Base-by-base conservation (phyloP, 768 basidiomycete species). In the Suillus bovinus region DNA sequence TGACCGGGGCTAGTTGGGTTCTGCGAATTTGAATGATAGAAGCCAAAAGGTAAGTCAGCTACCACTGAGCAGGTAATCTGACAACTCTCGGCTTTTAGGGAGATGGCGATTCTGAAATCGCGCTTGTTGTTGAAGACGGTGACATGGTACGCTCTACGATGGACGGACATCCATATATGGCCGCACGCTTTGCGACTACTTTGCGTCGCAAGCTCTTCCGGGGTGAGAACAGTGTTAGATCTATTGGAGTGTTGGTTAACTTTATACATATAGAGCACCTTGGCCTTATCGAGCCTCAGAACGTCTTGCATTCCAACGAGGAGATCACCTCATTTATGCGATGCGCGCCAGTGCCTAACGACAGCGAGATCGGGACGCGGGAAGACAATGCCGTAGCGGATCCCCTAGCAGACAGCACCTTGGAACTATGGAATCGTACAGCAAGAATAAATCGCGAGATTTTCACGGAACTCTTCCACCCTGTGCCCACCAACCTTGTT, bases 21-120 rank as follows among this genome's bases (percentile, higher is more conserved):
- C 92, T 46, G 95, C 96, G 17, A 99, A 98, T 72, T 71, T 96
- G 66, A 96, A 96, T 64, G 94, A 96, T 69, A 87, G 93, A 16
- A 89, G 87, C 59, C 92, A 93, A 75, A 89, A 84, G 82, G 88
- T 84, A 63, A 42, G 74, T 42, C 5, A 9, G 10, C 16, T 42
- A 7, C 55, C 6, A 6, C 4, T 27, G 22, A 42, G 6, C 29
- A 20, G 6, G 36, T 31, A 53, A 41, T 36, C 33, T 56, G 9
- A 39, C 31, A 34, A 65, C 6, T 24, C 61, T 20, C 33, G 31
- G 33, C 56, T 29, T 63, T 65, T 53, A 90, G 87, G 96, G 96
- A 29, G 90, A 96, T 66, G 94, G 93, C 38, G 94, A 96, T 74
- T 96, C 94, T 1, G 97, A 99, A 77, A 96, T 98, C 65, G 93